These are phyloP conservation scores for Saccharomyces pastorianus DNA, from an alignment of 1,139 yeast genomes.

Conservation along the genomic window DNA sequence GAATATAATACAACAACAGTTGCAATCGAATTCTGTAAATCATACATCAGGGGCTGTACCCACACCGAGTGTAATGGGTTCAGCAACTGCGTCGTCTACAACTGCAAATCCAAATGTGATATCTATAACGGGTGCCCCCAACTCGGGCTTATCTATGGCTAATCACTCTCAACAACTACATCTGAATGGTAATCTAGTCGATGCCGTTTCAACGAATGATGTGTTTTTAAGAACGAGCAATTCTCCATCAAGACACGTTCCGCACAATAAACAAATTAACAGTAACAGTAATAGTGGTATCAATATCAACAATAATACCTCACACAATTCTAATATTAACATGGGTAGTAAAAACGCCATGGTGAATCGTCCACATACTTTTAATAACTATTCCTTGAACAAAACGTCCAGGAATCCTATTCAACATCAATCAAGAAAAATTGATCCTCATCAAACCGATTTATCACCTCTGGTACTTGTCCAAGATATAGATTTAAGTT, in stretches of 20 bases:
- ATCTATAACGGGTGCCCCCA: not conserved
- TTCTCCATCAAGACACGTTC: not conserved
- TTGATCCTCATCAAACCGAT: not conserved
- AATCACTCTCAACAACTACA: constrained; percentile 18
- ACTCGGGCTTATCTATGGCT: constrained; percentile 2
- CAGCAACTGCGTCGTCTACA: not conserved
- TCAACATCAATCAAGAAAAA: constrained; percentile 5
- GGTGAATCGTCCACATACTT: not conserved
- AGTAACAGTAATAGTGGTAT: not conserved
- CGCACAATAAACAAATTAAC: not conserved
- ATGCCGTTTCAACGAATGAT: constrained; percentile 81
- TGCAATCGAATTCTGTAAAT: constrained; percentile 2
- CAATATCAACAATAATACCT: not conserved
- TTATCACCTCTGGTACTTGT: not conserved
- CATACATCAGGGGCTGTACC: not conserved
- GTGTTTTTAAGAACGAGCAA: constrained; percentile 47
- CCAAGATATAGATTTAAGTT: constrained; percentile 19
- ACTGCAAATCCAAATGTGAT: not conserved
- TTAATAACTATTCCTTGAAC: constrained; percentile 5
- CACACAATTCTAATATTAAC: not conserved
- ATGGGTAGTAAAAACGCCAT: not conserved
- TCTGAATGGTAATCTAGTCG: constrained; percentile 38
- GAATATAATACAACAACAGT: constrained; percentile 4
- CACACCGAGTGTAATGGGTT: constrained; percentile 1
- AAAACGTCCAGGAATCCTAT: not conserved